Percentiles rank a stretch among this genome's conserved stretches.
These are phyloP conservation scores for Discostella pseudostelligera DNA, from an alignment of 108 stramenopile genomes.

Conservation along the genomic window DNA sequence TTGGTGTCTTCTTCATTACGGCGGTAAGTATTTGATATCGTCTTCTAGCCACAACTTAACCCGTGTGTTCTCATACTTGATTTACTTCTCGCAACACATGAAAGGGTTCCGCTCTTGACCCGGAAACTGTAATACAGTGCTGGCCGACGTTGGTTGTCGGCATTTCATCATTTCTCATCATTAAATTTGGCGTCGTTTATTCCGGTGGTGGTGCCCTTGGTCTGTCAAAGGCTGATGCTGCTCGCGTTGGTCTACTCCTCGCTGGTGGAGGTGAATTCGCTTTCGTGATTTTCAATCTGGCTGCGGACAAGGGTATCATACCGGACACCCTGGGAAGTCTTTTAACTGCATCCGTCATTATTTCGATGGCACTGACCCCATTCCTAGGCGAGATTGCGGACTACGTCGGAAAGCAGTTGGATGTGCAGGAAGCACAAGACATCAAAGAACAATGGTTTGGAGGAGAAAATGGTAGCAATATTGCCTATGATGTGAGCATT, in stretches of 20 bases:
- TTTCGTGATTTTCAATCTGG: conserved; percentile 73
- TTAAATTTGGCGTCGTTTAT: conserved; percentile 62
- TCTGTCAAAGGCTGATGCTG: conserved; percentile 58
- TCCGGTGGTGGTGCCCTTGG: conserved; percentile 61
- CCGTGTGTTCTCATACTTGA: too few species aligned
- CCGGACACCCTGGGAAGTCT: conserved; percentile 50
- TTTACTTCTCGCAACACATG: too few species aligned
- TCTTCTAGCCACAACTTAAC: too few species aligned
- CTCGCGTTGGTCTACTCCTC: conserved; percentile 59
- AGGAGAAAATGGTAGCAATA: conserved; percentile 41
- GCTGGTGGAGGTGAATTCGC: conserved; percentile 78
- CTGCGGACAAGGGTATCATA: conserved; percentile 62
- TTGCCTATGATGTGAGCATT: conserved; percentile 53
- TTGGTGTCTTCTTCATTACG: conserved; percentile 78
- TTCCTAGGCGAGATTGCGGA: conserved; percentile 64
- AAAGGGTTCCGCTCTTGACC: conserved; percentile 63
- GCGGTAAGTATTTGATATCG: conserved; percentile 16
- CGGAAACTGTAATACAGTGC: conserved; percentile 50
- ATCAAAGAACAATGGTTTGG: conserved; percentile 28
- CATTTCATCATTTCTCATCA: conserved; percentile 51
- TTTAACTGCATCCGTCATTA: conserved; percentile 68
- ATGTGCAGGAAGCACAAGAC: conserved; percentile 35
- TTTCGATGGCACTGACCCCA: conserved; percentile 81
- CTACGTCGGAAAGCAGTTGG: conserved; percentile 52
- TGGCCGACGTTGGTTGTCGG: conserved; percentile 72